Base-by-base conservation (phyloP, 257 asterid genomes). In the Anisodus tanguticus region DNA sequence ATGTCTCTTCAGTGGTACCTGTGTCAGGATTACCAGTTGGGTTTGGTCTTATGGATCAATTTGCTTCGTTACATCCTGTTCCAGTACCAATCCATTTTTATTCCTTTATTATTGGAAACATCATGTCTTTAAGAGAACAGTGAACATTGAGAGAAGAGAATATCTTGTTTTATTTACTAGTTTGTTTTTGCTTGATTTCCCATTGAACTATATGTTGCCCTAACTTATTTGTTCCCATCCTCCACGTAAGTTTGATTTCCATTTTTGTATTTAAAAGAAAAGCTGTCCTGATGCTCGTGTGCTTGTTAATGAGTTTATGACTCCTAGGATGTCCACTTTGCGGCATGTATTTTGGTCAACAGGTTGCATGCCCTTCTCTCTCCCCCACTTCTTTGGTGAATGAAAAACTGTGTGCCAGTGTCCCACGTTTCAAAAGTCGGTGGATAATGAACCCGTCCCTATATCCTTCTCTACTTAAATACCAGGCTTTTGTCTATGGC, bases 311-410 rank as follows among this genome's bases (percentile, higher is more conserved):
- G 78, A 39, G 78, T 69, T 68, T 69, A 69, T 4, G 17, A 45
- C 58, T 71, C 79, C 17, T 71, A 41, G 16, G 78, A 71, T 71
- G 39, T 43, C 79, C 79, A 45, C 37, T 71, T n/a, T n/a, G 58
- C 37, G 7, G 39, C 57, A 71, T 71, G 55, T 71, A 43, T 39
- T 69, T 69, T 8, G 77, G 31, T 69, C 31, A 69, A 67, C 31
- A 39, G 15, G 54, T 69, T 69, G 54, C 51, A 39, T 39, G 45
- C 8, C 77, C 4, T 69, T 69, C 77, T 69, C 53, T 69, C 53
- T 69, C 12, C 77, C 53, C 53, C 15, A 39, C 7, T 39, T 68
- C 39, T 10, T 39, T 68, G 51, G 49, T 39, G 17, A 39, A 39
- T 39, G 78, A 39, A 69, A 37, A 69, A 39, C 16, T 7, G 15